Base-by-base conservation (phyloP, 805 yeast genomes). In the Lipomyces starkeyi region DNA sequence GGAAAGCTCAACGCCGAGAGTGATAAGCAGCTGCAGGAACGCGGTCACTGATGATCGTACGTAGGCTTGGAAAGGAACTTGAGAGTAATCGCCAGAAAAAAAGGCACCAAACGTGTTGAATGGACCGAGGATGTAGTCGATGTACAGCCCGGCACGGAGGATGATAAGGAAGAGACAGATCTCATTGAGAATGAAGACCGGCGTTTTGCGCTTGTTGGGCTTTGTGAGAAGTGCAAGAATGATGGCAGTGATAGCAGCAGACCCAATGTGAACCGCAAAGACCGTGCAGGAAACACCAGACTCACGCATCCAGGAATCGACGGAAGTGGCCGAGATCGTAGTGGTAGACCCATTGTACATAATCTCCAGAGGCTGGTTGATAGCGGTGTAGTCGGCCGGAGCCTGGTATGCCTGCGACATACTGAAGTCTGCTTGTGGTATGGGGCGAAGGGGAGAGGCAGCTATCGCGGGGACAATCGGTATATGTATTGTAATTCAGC, bases 141-240 rank as follows among this genome's bases (percentile, higher is more conserved):
- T 73, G 78, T 84, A 87, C 5, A 93, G 78, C 1, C 85, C 83
- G 0, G 93, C 85, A 63, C 90, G 89, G 17, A 92, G 65, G 3
- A 88, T 77, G 63, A 88, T 78, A 3, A 87, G 75, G 2, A 85
- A 61, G 62, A 94, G 80, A 43, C 90, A 85, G 2, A 82, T 61
- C 75, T 87, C 88, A 77, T 93, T 93, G 58, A 92, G 78, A n/a
- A 88, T 76, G 76, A 91, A 94, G 35, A 92, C 85, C 7, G 93
- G 91, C 0, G 93, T 86, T 27, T 78, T 83, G 73, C 73, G 71
- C 43, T 66, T 67, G 58, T 84, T 85, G 64, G 83, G 84, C 66
- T 88, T 76, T 73, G 84, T 81, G 56, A 88, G 78, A 4, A 83
- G 72, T 14, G 84, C 69, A 25, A 71, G 66, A 13, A 63, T 58